phyloP scores from a whole-genome alignment of 768 basidiomycete species.

The Leccinum imitatum region DNA sequence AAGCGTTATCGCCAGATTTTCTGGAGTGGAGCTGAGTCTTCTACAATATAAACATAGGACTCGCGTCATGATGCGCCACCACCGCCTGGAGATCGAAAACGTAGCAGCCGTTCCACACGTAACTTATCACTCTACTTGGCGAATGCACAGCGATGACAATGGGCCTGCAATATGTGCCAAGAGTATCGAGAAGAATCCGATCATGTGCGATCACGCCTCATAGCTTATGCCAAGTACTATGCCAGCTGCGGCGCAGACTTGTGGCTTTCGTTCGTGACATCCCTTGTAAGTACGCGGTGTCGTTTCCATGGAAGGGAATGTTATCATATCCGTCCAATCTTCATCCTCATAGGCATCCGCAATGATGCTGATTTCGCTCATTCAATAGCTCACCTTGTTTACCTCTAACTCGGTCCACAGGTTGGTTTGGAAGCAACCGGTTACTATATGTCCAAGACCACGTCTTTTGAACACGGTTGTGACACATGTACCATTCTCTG shows the following conservation, averaged over 20 bases:
- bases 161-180: not conserved
- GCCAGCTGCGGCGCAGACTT: not conserved
- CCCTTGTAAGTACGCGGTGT: not conserved
- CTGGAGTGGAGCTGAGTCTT: constrained; percentile 39
- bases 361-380: not conserved
- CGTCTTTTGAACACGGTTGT: not conserved
- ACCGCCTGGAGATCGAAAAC: constrained; percentile 53
- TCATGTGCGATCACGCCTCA: not conserved
- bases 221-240: not conserved
- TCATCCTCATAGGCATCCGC: not conserved
- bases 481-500: not conserved
- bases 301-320: not conserved
- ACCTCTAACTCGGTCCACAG: not conserved
- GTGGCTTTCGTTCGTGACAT: not conserved
- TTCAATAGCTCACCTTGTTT: not conserved
- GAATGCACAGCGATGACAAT: not conserved
- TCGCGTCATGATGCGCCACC: constrained; percentile 39
- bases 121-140: not conserved
- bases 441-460: not conserved
- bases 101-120: constrained; percentile 45
- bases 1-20: constrained; percentile 46
- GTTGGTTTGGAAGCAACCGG: not conserved
- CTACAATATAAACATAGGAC: constrained; percentile 31
- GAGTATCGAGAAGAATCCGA: not conserved
- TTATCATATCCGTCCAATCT: not conserved